Conservation (phyloP, 2,329 filamentous ascomycete species). For the Talaromyces albobiverticillius region DNA sequence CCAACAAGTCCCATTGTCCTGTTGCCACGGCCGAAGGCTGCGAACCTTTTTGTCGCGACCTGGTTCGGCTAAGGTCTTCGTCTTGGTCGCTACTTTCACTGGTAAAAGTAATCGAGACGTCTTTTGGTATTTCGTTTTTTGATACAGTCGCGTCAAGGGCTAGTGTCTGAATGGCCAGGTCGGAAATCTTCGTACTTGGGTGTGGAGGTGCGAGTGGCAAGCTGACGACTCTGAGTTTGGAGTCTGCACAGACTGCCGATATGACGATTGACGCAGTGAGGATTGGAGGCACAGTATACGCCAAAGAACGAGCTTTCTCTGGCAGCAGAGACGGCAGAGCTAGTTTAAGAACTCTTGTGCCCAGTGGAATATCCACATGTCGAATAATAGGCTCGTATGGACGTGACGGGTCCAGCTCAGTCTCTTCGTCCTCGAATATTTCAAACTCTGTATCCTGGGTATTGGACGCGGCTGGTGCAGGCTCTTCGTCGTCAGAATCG, state of each 20-base stretch:
- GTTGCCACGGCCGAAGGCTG: slow-evolving; percentile 14
- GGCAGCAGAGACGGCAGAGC: slow-evolving; percentile 48
- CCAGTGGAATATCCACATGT: slow-evolving; percentile 54
- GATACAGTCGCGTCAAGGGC: slow-evolving; percentile 46
- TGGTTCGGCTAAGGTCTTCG: slow-evolving; percentile 25
- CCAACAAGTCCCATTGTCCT: slow-evolving; percentile 42
- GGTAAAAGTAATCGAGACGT: slow-evolving; percentile 55
- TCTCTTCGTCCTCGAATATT: slow-evolving; percentile 51
- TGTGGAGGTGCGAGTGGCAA: slow-evolving; percentile 55
- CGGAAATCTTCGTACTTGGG: slow-evolving; percentile 33
- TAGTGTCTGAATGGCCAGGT: slow-evolving; percentile 46
- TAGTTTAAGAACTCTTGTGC: slow-evolving; percentile 52
- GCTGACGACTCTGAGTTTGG: slow-evolving; percentile 53
- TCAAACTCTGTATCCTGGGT: slow-evolving; percentile 7
- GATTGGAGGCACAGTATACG: slow-evolving; percentile 46
- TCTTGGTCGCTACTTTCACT: slow-evolving; percentile 31
- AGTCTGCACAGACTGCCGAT: slow-evolving; percentile 55
- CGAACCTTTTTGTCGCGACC: slow-evolving; percentile 28
- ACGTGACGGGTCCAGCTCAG: slow-evolving; percentile 55
- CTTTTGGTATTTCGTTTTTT: slow-evolving; percentile 51
- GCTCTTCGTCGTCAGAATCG: slow-evolving; percentile 57
- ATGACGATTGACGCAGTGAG: slow-evolving; percentile 53
- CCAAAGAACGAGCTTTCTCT: slow-evolving; percentile 34
- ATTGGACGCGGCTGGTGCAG: slow-evolving; percentile 30
- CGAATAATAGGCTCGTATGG: slow-evolving; percentile 55